These are phyloP conservation scores for Petunia axillaris DNA, from an alignment of 257 asterid species.

Conservation along the genomic window DNA sequence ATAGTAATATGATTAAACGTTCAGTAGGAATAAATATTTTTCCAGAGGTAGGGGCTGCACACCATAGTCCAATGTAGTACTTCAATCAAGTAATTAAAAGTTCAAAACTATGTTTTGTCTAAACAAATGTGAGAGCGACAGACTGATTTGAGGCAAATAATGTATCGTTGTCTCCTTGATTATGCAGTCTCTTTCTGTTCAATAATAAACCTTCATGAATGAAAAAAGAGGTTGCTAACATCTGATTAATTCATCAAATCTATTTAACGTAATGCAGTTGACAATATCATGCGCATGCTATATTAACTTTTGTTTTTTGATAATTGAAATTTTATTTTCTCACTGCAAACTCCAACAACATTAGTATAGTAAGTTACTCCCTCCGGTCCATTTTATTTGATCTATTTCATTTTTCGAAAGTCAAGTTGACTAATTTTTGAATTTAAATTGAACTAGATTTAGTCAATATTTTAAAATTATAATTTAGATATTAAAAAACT, in stretches of 20 bases:
- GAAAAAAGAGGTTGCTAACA: not conserved
- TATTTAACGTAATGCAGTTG: not conserved
- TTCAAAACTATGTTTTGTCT: conserved; percentile 2
- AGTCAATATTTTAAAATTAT: too few species aligned
- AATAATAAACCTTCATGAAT: not conserved
- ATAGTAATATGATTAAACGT: too few species aligned
- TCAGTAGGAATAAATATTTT: not conserved
- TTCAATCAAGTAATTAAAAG: not conserved
- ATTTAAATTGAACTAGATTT: too few species aligned
- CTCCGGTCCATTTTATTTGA: too few species aligned
- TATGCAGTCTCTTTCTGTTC: not conserved
- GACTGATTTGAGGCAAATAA: not conserved
- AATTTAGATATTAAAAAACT: too few species aligned
- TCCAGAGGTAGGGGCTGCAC: not conserved
- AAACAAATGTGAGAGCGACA: conserved; percentile 11
- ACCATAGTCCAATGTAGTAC: not conserved
- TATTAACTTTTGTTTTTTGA: not conserved
- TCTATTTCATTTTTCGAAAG: too few species aligned
- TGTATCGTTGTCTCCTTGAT: not conserved
- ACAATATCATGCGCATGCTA: conserved; percentile 8
- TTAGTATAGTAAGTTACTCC: not conserved
- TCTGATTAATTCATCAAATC: not conserved
- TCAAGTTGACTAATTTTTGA: too few species aligned
- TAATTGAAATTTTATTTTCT: not conserved
- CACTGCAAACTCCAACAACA: not conserved